Percentiles rank a stretch among this genome's conserved stretches.
These are phyloP conservation scores for Ambispora gerdemannii DNA, from an alignment of 192 early-diverging fungal genomes.

Conservation along the genomic window DNA sequence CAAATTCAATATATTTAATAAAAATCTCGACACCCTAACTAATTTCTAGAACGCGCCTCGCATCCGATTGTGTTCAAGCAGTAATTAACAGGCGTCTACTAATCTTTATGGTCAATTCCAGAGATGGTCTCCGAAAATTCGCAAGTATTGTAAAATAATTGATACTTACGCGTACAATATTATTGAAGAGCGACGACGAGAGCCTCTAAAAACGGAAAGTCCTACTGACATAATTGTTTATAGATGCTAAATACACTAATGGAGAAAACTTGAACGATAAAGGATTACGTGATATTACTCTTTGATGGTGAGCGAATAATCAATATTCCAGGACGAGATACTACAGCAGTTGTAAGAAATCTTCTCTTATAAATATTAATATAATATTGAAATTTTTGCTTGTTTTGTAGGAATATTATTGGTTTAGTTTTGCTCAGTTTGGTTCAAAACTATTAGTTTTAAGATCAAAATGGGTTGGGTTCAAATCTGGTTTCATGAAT, in stretches of 20 bases:
- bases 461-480: too few relatives aligned
- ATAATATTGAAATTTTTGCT: background rate
- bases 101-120: slow-evolving; percentile 35
- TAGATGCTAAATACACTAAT: slow-evolving; percentile 42
- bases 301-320: slow-evolving; percentile 27
- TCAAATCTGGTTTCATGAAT: too few relatives aligned
- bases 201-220: slow-evolving; percentile 19
- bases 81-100: slow-evolving; percentile 34
- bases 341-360: slow-evolving; percentile 50
- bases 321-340: slow-evolving; percentile 48
- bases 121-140: slow-evolving; percentile 25
- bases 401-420: slow-evolving; percentile 27
- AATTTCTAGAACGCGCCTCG: slow-evolving; percentile 28
- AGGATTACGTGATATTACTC: slow-evolving; percentile 44
- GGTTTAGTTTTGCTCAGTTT: too few relatives aligned
- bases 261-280: slow-evolving; percentile 36
- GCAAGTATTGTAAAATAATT: slow-evolving; percentile 25
- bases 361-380: background rate
- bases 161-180: slow-evolving; percentile 36
- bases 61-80: slow-evolving; percentile 52
- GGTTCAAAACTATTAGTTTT: too few relatives aligned
- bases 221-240: slow-evolving; percentile 47
- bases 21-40: slow-evolving; percentile 36
- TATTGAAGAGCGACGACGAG: slow-evolving; percentile 35
- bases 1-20: slow-evolving; percentile 28